Base-by-base conservation (phyloP, 352 stramenopile genomes). In the Phytophthora colocasiae region DNA sequence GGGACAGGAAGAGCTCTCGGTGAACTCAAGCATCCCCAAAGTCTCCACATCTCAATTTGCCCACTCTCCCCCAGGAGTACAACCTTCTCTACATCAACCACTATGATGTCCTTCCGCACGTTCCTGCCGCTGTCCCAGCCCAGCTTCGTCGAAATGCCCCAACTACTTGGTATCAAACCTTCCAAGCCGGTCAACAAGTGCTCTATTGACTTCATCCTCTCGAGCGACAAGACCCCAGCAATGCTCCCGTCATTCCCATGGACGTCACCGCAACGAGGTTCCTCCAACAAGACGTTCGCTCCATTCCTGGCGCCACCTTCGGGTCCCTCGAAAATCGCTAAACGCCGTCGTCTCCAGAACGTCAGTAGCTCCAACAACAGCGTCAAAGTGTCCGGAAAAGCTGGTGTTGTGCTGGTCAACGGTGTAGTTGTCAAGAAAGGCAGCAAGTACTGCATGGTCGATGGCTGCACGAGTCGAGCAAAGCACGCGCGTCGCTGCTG, bases 201-300 rank as follows among this genome's bases (percentile, higher is more conserved):
- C 67, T 83, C 78, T n/a, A 63, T 86, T 26, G 51, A 80, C 44
- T 86, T 86, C 49, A 86, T 86, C 56, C 75, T 86, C 49, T 69
- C 74, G 22, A 65, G 40, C 34, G 51, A 67, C 17, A 54, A 73
- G 22, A 36, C 29, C 49, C 60, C 66, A 68, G 50, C 55, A 26
- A 34, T 65, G 41, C 26, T 67, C 19, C 62, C 46, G 15, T 71
- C 64, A 7, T 71, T 73, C 43, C 55, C 66, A 9, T 80, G 72
- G 72, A 69, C 59, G 0, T 77, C 72, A 14, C 69, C 73, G 7
- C 69, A 73, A 44, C 66, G 71, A 55, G 66, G 66, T 6, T 66
- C 71, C 5, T 73, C 66, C 11, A 75, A 66, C 62, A 78, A 78
- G 58, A 75, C 71, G 27, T 78, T 75, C n/a, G 56, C 71, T 19